Conservation (phyloP, 2,329 filamentous ascomycete genomes). For the Emericellopsis cladophorae region DNA sequence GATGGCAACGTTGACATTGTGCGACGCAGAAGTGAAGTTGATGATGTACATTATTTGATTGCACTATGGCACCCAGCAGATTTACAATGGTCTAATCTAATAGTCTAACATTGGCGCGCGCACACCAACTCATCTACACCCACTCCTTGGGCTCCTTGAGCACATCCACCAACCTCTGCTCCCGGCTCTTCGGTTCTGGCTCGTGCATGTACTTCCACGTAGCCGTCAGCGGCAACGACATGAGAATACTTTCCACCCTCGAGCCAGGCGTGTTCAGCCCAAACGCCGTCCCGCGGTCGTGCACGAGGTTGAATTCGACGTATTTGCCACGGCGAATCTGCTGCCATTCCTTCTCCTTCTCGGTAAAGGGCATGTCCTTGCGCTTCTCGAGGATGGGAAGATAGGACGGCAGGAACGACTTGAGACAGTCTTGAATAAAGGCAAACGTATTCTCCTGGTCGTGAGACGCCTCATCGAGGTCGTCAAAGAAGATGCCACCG, state of each 20-base stretch:
- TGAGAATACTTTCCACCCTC: slow-evolving; percentile 89
- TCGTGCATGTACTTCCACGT: slow-evolving; percentile 95
- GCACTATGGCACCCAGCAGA: not conserved
- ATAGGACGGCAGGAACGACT: slow-evolving; percentile 82
- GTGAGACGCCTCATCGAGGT: slow-evolving; percentile 77
- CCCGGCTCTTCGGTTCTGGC: slow-evolving; percentile 60
- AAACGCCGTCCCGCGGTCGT: slow-evolving; percentile 90
- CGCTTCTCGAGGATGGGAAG: slow-evolving; percentile 76
- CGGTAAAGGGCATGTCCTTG: slow-evolving; percentile 84
- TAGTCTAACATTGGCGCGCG: not conserved
- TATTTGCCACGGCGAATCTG: slow-evolving; percentile 89
- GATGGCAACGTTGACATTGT: slow-evolving; percentile 11
- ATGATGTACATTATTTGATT: not conserved
- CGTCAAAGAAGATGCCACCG: slow-evolving; percentile 97
- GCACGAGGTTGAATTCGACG: slow-evolving; percentile 96
- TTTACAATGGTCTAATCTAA: not conserved
- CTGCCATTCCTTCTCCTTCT: slow-evolving; percentile 89
- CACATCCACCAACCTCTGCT: slow-evolving; percentile 70
- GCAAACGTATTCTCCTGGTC: slow-evolving; percentile 83
- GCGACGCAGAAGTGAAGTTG: not conserved
- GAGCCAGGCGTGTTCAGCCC: slow-evolving; percentile 86
- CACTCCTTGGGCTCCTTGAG: slow-evolving; percentile 53
- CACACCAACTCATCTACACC: slow-evolving; percentile 29
- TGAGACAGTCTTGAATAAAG: slow-evolving; percentile 75
- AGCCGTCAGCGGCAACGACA: slow-evolving; percentile 89